Conservation (phyloP, 1,139 yeast species). For the Pichia sp. region DNA sequence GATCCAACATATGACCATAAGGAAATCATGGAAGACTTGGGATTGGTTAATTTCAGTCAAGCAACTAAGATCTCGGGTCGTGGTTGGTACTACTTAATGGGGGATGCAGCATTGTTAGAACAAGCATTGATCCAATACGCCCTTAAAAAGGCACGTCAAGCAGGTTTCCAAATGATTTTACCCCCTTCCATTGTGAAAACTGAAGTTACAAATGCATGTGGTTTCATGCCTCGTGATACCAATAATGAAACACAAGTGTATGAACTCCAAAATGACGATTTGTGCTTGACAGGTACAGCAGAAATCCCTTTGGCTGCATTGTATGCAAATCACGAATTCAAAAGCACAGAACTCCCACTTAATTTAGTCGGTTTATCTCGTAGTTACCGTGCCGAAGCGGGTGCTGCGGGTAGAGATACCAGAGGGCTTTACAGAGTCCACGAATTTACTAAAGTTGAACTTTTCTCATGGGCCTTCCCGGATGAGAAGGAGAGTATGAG, state of each 20-base stretch:
- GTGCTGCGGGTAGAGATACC: slow-evolving; percentile 92
- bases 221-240: slow-evolving; percentile 91
- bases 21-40: slow-evolving; percentile 56
- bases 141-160: slow-evolving; percentile 57
- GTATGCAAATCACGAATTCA: slow-evolving; percentile 37
- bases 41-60: slow-evolving; percentile 63
- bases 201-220: slow-evolving; percentile 85
- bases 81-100: slow-evolving; percentile 84
- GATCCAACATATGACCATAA: slow-evolving; percentile 54
- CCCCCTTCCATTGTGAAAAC: slow-evolving; percentile 88
- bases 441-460: slow-evolving; percentile 95
- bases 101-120: slow-evolving; percentile 87
- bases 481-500: slow-evolving; percentile 41
- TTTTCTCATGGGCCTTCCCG: slow-evolving; percentile 70
- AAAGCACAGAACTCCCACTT: slow-evolving; percentile 41
- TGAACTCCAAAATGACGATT: slow-evolving; percentile 43
- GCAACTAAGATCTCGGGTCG: slow-evolving; percentile 82
- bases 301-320: slow-evolving; percentile 92
- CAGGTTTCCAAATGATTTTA: slow-evolving; percentile 67
- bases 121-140: slow-evolving; percentile 88
- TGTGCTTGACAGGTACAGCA: slow-evolving; percentile 90
- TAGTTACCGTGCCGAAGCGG: slow-evolving; percentile 95
- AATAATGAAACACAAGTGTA: slow-evolving; percentile 88
- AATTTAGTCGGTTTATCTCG: slow-evolving; percentile 81
- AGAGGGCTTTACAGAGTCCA: slow-evolving; percentile 94